These are phyloP conservation scores for Pelargonium myrrhifolium DNA, from an alignment of 441 rosid species.

Conservation along the genomic window DNA sequence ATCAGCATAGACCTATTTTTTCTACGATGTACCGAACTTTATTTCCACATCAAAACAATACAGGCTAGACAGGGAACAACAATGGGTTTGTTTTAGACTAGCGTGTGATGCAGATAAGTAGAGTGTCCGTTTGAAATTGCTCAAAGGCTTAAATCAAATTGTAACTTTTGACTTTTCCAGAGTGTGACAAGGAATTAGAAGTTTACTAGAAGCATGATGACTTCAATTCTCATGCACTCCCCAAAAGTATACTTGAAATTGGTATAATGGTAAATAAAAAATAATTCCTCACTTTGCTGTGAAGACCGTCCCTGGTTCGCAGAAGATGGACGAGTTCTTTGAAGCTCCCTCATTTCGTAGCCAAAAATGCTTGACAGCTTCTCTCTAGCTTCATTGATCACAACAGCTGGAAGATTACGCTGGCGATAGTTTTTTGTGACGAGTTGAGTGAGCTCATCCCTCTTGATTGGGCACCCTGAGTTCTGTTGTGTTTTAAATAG, in stretches of 20 bases:
- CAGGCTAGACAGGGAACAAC: background rate
- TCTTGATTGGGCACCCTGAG: constrained; percentile 68
- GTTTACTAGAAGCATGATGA: background rate
- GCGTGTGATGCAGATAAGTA: background rate
- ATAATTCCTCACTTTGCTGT: constrained; percentile 36
- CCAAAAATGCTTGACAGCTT: constrained; percentile 61
- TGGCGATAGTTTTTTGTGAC: constrained; percentile 62
- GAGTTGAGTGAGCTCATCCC: constrained; percentile 81
- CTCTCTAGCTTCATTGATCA: constrained; percentile 58
- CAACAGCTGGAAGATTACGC: constrained; percentile 48
- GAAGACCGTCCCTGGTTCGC: constrained; percentile 39
- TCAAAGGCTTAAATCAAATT: background rate
- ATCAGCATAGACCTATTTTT: background rate
- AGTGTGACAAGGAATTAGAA: background rate
- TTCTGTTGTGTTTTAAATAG: constrained; percentile 74
- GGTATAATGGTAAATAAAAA: background rate
- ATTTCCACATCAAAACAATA: background rate
- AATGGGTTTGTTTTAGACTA: background rate
- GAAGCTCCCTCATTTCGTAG: constrained; percentile 70
- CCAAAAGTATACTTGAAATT: too few species aligned
- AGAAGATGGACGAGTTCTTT: constrained; percentile 50
- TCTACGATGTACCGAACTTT: background rate
- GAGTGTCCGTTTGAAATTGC: background rate
- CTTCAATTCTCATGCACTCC: background rate
- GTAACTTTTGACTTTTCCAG: background rate